Evolutionary conservation across 345 rosid species (phyloP).

Genomic region (Ceriops tagal): DNA sequence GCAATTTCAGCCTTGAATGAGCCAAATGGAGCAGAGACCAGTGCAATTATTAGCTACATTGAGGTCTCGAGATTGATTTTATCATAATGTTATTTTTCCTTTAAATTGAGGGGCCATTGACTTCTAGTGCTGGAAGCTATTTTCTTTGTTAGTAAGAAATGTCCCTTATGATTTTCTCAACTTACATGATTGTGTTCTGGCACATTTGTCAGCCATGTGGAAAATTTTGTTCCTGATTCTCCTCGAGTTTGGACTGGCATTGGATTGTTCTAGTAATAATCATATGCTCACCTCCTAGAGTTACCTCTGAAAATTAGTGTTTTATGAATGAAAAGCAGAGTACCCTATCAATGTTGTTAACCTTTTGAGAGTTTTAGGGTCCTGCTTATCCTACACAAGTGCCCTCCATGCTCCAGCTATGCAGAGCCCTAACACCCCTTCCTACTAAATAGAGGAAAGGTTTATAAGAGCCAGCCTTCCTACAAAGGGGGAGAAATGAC

Average conservation of each 20-base stretch:
- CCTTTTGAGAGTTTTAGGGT: not conserved
- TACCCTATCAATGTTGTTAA: not conserved
- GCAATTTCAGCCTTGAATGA: conserved; percentile 61
- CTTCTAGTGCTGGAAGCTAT: not conserved
- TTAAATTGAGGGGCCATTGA: not conserved
- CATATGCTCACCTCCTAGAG: not conserved
- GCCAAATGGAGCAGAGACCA: conserved; percentile 56
- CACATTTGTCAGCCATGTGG: not conserved
- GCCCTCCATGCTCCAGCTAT: no score
- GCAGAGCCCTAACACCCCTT: no score
- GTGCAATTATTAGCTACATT: conserved; percentile 58
- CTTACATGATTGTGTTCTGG: not conserved
- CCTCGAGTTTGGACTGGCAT: conserved; percentile 1
- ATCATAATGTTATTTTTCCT: not conserved
- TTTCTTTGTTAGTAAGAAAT: not conserved
- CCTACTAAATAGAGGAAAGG: no score
- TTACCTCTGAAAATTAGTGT: not conserved
- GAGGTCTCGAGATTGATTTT: conserved; percentile 40
- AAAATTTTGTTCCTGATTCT: conserved; percentile 2
- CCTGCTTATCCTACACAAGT: no score
- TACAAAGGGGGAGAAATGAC: no score
- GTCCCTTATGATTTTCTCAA: not conserved
- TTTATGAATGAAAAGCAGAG: not conserved
- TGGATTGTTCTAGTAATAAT: not conserved
- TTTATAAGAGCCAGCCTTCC: no score